These are phyloP conservation scores for Monosporascus sp. DNA, from an alignment of 2,329 filamentous ascomycete species.

Conservation along the genomic window DNA sequence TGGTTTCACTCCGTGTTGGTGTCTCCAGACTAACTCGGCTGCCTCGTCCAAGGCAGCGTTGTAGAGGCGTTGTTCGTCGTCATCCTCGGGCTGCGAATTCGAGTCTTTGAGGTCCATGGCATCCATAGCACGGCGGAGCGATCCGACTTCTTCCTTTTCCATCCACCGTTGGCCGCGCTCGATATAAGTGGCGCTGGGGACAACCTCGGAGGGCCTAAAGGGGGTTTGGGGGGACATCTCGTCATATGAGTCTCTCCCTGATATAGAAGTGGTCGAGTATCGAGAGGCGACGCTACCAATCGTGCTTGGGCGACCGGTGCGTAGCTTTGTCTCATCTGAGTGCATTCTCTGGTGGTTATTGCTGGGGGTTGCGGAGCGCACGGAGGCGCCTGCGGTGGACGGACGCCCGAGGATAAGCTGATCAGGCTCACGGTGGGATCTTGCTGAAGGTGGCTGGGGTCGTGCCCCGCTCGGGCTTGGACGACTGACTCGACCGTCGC, in stretches of 20 bases:
- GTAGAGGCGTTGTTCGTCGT: constrained; percentile 60
- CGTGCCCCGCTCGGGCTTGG: constrained; percentile 70
- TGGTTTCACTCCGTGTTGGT: constrained; percentile 54
- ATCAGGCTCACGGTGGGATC: constrained; percentile 25
- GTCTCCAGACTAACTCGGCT: constrained; percentile 72
- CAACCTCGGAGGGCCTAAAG: constrained; percentile 54
- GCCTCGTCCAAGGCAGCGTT: constrained; percentile 70
- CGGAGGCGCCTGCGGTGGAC: constrained; percentile 23
- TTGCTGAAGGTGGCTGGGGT: constrained; percentile 44
- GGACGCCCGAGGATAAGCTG: constrained; percentile 19
- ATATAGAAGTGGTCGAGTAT: constrained; percentile 39
- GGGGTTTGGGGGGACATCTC: constrained; percentile 32
- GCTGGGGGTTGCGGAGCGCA: constrained; percentile 26
- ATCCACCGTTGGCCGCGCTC: constrained; percentile 72
- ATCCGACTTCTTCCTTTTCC: constrained; percentile 71
- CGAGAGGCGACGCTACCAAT: constrained; percentile 44
- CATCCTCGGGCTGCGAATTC: constrained; percentile 27
- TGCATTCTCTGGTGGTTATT: constrained; percentile 26
- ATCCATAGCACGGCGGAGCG: constrained; percentile 66
- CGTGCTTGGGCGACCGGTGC: constrained; percentile 35
- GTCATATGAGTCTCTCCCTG: constrained; percentile 49
- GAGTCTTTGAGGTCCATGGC: constrained; percentile 57
- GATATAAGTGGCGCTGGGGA: constrained; percentile 63
- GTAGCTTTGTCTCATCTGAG: constrained; percentile 24
- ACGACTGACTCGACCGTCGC: constrained; percentile 60